Evolutionary conservation across 352 stramenopile species (phyloP).

Genomic region (Pythium utonaiense): DNA sequence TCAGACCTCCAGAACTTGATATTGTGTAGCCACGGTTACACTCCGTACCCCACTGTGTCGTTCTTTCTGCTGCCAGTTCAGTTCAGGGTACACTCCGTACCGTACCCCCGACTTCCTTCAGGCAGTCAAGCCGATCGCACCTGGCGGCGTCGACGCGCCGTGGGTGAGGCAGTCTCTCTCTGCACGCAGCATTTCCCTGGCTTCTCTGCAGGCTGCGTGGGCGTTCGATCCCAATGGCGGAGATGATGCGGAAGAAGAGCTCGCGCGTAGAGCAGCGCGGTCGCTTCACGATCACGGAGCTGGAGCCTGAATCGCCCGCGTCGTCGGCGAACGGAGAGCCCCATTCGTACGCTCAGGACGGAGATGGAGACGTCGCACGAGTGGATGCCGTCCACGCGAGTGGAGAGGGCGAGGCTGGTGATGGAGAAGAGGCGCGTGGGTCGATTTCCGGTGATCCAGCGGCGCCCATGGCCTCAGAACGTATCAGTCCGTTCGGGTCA

Average conservation of each 20-base stretch:
- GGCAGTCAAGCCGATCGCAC: background rate
- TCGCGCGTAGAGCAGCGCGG: constrained; percentile 68
- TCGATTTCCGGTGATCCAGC: background rate
- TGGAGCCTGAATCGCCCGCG: constrained; percentile 50
- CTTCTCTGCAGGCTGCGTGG: background rate
- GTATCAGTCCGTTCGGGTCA: constrained; percentile 25
- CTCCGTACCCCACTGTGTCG: background rate
- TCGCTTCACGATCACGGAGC: constrained; percentile 82
- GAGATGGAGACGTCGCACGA: constrained; percentile 1
- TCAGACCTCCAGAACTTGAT: background rate
- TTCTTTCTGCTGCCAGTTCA: background rate
- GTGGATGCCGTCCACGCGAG: constrained; percentile 6
- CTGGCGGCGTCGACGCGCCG: background rate
- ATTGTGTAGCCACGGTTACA: background rate
- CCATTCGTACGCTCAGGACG: background rate
- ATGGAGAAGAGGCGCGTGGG: background rate
- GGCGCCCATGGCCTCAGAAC: constrained; percentile 15
- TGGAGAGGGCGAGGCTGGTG: background rate
- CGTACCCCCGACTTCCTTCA: background rate
- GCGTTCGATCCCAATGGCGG: constrained; percentile 1
- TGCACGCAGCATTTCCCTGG: background rate
- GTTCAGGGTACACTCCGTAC: background rate
- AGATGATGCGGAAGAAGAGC: constrained; percentile 11
- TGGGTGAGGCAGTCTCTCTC: background rate
- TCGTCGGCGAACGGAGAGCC: background rate